Conservation (phyloP, 306 rosid species). For the Vigna radiata region DNA sequence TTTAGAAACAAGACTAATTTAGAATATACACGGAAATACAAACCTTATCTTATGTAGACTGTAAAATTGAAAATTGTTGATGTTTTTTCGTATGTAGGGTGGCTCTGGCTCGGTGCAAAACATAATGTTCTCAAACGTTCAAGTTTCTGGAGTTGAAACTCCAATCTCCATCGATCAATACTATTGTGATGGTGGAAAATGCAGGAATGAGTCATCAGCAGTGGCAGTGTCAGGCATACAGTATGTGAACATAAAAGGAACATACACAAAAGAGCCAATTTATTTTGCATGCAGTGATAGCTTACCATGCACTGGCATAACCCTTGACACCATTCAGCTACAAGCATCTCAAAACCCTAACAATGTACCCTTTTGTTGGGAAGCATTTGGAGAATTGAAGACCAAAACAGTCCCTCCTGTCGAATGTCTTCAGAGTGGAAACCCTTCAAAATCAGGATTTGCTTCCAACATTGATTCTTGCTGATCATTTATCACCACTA, state of each 20-base stretch:
- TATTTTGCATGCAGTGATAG: conserved; percentile 85
- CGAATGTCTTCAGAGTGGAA: conserved; percentile 61
- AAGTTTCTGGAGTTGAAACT: conserved; percentile 66
- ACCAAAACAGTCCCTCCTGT: conserved; percentile 65
- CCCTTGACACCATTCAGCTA: conserved; percentile 68
- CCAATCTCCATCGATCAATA: conserved; percentile 85
- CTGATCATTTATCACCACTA: conserved; percentile 22
- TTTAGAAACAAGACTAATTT: too few species aligned
- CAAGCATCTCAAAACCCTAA: conserved; percentile 35
- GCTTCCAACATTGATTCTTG: conserved; percentile 55
- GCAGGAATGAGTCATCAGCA: conserved; percentile 68
- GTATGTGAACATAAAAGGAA: conserved; percentile 66
- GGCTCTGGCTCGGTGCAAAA: conserved; percentile 80
- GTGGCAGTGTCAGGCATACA: conserved; percentile 72
- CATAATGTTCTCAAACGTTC: conserved; percentile 74
- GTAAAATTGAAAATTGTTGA: too few species aligned
- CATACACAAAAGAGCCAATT: conserved; percentile 61
- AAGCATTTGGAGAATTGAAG: conserved; percentile 73
- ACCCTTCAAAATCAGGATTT: conserved; percentile 42
- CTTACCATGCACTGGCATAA: conserved; percentile 68
- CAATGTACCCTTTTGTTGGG: conserved; percentile 73
- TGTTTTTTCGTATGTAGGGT: conserved; percentile 54
- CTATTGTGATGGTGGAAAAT: conserved; percentile 68
- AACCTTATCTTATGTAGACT: too few species aligned
- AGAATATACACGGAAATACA: rapidly evolving